Percentiles rank a stretch among this genome's conserved stretches.
These are phyloP conservation scores for Kazachstania africana DNA, from an alignment of 805 yeast genomes.

Conservation along the genomic window DNA sequence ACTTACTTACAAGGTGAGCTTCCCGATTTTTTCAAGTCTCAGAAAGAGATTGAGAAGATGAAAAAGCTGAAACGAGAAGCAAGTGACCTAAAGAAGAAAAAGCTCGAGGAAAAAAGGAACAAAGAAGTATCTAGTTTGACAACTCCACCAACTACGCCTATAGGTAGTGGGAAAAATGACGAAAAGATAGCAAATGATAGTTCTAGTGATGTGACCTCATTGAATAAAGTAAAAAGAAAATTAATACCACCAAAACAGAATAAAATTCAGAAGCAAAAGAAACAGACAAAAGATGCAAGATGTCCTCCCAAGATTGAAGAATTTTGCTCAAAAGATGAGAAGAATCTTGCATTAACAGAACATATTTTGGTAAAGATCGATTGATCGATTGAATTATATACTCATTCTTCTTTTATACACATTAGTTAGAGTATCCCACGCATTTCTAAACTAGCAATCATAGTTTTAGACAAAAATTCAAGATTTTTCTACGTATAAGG, in stretches of 20 bases:
- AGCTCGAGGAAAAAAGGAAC: conserved; percentile 3
- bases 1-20: conserved; percentile 37
- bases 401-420: no score
- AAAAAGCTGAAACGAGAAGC: conserved; percentile 23
- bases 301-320: no score
- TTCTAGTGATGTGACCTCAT: background rate
- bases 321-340: no score
- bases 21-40: conserved; percentile 54
- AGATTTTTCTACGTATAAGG: no score
- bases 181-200: background rate
- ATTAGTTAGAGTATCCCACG: no score
- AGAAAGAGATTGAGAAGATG: conserved; percentile 26
- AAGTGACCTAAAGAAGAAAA: conserved; percentile 20
- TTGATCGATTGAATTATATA: no score
- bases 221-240: conserved; percentile 6
- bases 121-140: conserved; percentile 3
- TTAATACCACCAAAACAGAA: conserved; percentile 6
- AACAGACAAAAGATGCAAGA: no score
- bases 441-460: no score
- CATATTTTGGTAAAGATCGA: no score
- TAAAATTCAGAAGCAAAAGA: no score
- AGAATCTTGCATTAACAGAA: no score
- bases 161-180: conserved; percentile 3
- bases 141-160: conserved; percentile 27
- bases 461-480: no score